phyloP scores from a whole-genome alignment of 139 green algal genomes.

The Chlamydomonas incerta region DNA sequence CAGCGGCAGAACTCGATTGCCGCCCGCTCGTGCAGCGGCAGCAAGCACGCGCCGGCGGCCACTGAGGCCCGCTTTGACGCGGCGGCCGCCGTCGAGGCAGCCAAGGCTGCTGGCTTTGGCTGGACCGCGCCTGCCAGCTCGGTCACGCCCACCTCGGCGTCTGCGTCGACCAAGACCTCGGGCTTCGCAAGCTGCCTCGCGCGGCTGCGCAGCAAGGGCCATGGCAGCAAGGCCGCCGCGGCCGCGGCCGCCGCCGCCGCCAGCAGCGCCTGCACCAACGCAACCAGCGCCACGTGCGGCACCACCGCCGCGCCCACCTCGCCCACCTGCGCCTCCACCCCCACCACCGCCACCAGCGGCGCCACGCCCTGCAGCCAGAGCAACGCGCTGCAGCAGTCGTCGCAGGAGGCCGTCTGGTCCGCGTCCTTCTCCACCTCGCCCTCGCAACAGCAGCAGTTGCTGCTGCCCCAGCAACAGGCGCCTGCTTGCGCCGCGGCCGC shows the following conservation, averaged over 20 bases:
- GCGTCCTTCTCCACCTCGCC: too few species aligned
- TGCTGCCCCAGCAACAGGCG: neutral
- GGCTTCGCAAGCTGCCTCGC: neutral
- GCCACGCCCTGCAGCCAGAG: neutral
- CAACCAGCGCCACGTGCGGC: too few species aligned
- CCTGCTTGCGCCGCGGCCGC: too few species aligned
- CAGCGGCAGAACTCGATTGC: neutral
- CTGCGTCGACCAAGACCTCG: neutral
- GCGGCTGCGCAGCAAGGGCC: neutral
- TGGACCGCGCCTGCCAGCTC: neutral
- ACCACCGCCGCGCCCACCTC: too few species aligned
- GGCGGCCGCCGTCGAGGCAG: neutral
- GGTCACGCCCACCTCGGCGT: neutral
- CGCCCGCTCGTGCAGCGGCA: neutral
- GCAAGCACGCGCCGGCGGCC: neutral
- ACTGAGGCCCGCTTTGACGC: neutral
- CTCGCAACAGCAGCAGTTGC: too few species aligned
- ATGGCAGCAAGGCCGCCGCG: neutral
- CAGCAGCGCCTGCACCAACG: too few species aligned
- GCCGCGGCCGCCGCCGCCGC: too few species aligned
- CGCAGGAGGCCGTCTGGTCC: too few species aligned
- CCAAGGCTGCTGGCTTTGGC: conserved; percentile 12
- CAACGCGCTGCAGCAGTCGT: neutral
- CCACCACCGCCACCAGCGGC: too few species aligned
- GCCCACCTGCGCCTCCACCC: too few species aligned